Base-by-base conservation (phyloP, 805 yeast species). In the Metschnikowia santaceciliae region DNA sequence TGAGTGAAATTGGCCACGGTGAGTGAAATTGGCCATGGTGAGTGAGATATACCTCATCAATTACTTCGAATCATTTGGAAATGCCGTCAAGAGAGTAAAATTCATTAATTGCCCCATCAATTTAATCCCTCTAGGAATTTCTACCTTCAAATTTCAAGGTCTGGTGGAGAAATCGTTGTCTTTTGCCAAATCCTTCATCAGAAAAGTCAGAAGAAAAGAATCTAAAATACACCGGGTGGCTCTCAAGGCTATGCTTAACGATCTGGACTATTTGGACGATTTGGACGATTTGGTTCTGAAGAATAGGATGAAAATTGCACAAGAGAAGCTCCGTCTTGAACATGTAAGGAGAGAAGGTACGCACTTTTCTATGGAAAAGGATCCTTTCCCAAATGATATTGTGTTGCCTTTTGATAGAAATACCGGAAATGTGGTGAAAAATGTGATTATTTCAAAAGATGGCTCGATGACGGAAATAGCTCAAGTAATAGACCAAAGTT, bases 41-140 rank as follows among this genome's bases (percentile, higher is more conserved):
- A 75, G 78, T 41, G 79, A 81, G 44, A 48, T 65, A 4, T 74
- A 73, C 53, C 60, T 74, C 30, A 55, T 62, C 15, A 81, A 84
- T 54, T 82, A 79, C 55, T 79, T 88, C 55, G 76, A 76, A 39
- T 67, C 77, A 22, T 86, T 73, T 66, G 96, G 96, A 3, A 77
- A 76, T 32, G 61, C 72, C 4, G 74, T 90, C 3, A 74, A 77
- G 26, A 82, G 80, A 37, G 68, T 86, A 45, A 79, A 80, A 52
- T 73, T 82, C 52, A 72, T 84, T 8, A 80, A 77, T 50, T 94
- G 90, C 61, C 88, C 92, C 0, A 72, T 75, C 20, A 83, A 88
- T 41, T 96, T 90, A 2, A 85, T 84, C 19, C 91, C 96, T 0
- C 66, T 90, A 38, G 94, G 96, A 6, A 71, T 90, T 20, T 85